Conservation (phyloP, 1,284 basidiomycete species). For the Heterobasidion occidentale region DNA sequence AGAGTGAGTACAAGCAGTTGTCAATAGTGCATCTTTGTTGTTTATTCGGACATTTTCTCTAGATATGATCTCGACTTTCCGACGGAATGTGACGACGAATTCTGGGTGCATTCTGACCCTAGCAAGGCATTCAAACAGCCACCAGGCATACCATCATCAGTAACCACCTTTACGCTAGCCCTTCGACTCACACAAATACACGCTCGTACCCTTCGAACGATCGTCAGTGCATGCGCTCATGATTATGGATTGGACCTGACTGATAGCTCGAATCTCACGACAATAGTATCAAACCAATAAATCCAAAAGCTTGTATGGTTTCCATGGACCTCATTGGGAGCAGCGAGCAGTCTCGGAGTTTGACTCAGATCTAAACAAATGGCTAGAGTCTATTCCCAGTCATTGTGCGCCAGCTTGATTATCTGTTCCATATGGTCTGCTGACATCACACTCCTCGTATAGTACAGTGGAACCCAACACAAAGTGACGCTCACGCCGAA, state of each 20-base stretch:
- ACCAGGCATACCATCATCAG: conserved; percentile 30
- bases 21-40: not conserved
- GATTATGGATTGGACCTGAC: not conserved
- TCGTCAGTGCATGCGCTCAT: conserved; percentile 25
- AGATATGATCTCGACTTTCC: conserved; percentile 42
- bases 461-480: conserved; percentile 52
- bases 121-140: conserved; percentile 39
- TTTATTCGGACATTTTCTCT: not conserved
- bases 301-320: conserved; percentile 24
- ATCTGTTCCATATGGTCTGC: not conserved
- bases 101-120: conserved; percentile 38
- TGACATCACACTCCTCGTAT: not conserved
- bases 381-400: conserved; percentile 39
- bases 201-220: conserved; percentile 45
- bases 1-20: conserved; percentile 36
- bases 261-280: not conserved
- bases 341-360: conserved; percentile 37
- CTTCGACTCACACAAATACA: conserved; percentile 51
- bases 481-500: conserved; percentile 38
- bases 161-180: conserved; percentile 43
- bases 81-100: conserved; percentile 57
- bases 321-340: conserved; percentile 29
- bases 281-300: conserved; percentile 41
- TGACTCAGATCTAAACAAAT: conserved; percentile 40
- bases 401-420: conserved; percentile 20